Base-by-base conservation (phyloP, 2,329 filamentous ascomycete species). In the Pseudogymnoascus sp. region DNA sequence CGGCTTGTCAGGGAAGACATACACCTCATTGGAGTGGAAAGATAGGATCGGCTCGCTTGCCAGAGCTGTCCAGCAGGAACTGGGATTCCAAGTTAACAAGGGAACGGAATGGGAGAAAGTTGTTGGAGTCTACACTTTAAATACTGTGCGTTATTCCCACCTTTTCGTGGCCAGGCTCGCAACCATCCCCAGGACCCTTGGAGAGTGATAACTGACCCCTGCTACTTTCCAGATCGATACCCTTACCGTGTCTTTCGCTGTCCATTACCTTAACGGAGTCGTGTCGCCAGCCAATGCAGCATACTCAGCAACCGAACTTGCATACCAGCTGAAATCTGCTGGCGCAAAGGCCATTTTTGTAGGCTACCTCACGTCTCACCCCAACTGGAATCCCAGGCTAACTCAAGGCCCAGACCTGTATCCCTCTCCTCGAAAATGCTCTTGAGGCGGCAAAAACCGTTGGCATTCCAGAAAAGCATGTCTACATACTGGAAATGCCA, bases 71-170 rank as follows among this genome's bases (percentile, higher is more conserved):
- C 81, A 81, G 38, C 85, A 88, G 71, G 84, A 89, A 65, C 80
- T 92, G 63, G 85, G 83, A 31, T 91, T 89, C 80, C 74, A 80
- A 44, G 83, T 86, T 2, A 85, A 88, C 66, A 74, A 84, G 62
- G 89, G 87, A 12, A 82, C 83, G 0, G 88, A 91, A 71, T 92
- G 86, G 86, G 89, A 92, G 69, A 90, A 91, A 71, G 87, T 91
- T 35, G 77, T 90, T 51, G 86, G 79, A 9, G 76, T 91, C 15
- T 93, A 89, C 75, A 86, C 86, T 27, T 75, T 91, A 62, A 93
- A 93, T 71, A 89, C 89, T 27, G 87, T 90, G 73, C 63, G 81
- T 71, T 36, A 15, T 31, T 29, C 35, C 36, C 42, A 13, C 9
- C 4, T 13, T n/a, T 15, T 33, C 29, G 31, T 17, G 29, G 4